phyloP scores from a whole-genome alignment of 257 asterid genomes.

The Scutellaria galericulata region DNA sequence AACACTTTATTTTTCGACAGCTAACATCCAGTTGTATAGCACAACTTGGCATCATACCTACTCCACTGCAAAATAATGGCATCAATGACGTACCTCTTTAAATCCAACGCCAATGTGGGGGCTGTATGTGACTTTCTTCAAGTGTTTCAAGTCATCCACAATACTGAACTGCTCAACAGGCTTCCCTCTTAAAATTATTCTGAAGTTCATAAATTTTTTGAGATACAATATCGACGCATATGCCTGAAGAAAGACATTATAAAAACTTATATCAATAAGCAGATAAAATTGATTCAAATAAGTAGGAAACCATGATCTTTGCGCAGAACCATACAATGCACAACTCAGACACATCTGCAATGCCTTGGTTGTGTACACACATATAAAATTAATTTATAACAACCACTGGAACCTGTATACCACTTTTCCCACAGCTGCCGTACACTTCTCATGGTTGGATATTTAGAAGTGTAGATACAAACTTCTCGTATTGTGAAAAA shows the following conservation, averaged over 20 bases:
- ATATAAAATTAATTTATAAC: background rate
- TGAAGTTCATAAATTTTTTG: conserved; percentile 68
- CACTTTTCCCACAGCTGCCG: background rate
- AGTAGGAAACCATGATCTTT: conserved; percentile 18
- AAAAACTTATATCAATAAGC: conserved; percentile 27
- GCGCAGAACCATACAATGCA: background rate
- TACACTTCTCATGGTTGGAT: background rate
- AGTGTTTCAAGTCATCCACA: conserved; percentile 65
- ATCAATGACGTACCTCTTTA: conserved; percentile 59
- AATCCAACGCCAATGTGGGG: conserved; percentile 59
- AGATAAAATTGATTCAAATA: conserved; percentile 22
- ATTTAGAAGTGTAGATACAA: conserved; percentile 10
- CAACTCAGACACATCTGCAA: conserved; percentile 22
- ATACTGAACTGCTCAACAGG: conserved; percentile 76
- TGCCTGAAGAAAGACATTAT: conserved; percentile 62
- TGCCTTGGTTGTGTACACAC: background rate
- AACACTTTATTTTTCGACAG: conserved; percentile 1
- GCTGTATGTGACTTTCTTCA: conserved; percentile 61
- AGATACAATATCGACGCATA: conserved; percentile 87
- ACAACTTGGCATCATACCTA: conserved; percentile 22
- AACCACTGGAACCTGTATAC: background rate
- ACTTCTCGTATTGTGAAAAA: conserved; percentile 27
- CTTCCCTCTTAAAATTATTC: conserved; percentile 78
- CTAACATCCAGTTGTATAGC: conserved; percentile 21
- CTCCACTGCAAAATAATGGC: background rate